A percentile compares a stretch with the other conserved stretches of the same genome.
phyloP scores from a whole-genome alignment of 345 rosid species.

The Populus pruinosa region DNA sequence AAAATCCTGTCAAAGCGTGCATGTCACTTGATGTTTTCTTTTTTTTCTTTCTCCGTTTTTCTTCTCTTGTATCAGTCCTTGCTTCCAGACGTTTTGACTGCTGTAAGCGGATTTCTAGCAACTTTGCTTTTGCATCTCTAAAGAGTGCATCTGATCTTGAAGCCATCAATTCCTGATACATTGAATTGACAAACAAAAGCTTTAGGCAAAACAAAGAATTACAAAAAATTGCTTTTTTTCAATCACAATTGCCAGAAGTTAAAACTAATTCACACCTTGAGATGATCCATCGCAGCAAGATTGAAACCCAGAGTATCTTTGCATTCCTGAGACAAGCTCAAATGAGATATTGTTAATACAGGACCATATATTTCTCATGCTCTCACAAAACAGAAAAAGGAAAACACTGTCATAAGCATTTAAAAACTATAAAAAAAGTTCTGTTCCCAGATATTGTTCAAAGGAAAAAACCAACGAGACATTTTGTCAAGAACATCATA shows the following conservation, averaged over 20 bases:
- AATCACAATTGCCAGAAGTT: background rate
- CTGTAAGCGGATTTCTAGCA: constrained; percentile 30
- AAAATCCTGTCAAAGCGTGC: constrained; percentile 7
- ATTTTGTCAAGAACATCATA: background rate
- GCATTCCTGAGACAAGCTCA: constrained; percentile 53
- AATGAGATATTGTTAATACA: background rate
- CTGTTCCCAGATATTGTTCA: background rate
- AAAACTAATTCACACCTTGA: constrained; percentile 46
- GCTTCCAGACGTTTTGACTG: constrained; percentile 29
- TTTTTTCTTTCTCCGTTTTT: constrained; percentile 23
- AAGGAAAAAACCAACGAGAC: background rate
- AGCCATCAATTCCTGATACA: constrained; percentile 79
- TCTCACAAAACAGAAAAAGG: background rate
- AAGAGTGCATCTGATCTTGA: constrained; percentile 83
- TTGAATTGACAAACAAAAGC: background rate
- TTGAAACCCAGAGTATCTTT: constrained; percentile 88
- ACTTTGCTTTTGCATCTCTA: constrained; percentile 67
- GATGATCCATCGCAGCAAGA: constrained; percentile 96
- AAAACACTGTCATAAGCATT: background rate
- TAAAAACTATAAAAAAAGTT: too few species aligned
- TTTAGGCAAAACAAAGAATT: background rate
- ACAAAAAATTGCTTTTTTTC: too few species aligned
- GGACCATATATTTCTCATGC: background rate
- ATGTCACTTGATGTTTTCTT: constrained; percentile 11
- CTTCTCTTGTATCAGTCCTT: constrained; percentile 18